Evolutionary conservation across 176 grass and related monocot species (phyloP).

Genomic region (Oryza punctata): DNA sequence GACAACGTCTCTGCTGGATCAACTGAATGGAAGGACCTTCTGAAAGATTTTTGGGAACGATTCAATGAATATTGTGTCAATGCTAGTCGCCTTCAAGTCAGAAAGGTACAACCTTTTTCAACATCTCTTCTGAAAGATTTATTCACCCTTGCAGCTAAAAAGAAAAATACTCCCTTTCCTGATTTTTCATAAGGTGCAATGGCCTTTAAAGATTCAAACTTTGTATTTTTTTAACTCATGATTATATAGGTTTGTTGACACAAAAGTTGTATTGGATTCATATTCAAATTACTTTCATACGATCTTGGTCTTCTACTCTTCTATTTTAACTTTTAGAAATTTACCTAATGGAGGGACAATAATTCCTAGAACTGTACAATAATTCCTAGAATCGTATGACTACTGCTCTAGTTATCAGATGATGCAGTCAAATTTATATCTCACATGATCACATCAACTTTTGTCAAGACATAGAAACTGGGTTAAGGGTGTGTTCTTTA

Average conservation of each 20-base stretch:
- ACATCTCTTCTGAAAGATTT: not conserved
- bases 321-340: not conserved
- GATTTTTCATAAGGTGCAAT: not conserved
- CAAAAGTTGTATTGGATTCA: not conserved
- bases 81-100: conserved; percentile 59
- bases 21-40: conserved; percentile 92
- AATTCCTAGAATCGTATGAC: not conserved
- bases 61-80: conserved; percentile 83
- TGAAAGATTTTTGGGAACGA: conserved; percentile 83
- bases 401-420: not conserved
- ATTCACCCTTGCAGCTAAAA: not conserved
- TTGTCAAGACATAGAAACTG: not conserved
- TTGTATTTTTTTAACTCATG: not conserved
- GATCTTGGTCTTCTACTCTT: not conserved
- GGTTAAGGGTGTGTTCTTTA: not conserved
- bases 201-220: not conserved
- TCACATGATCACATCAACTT: not conserved
- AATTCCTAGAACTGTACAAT: not conserved
- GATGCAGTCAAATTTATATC: not conserved
- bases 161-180: not conserved
- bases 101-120: conserved; percentile 58
- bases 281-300: not conserved
- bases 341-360: not conserved
- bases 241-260: not conserved
- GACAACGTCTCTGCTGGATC: conserved; percentile 92